Percentiles rank a stretch among this genome's conserved stretches.
These are phyloP conservation scores for Syzygium grande DNA, from an alignment of 345 rosid species.

Conservation along the genomic window DNA sequence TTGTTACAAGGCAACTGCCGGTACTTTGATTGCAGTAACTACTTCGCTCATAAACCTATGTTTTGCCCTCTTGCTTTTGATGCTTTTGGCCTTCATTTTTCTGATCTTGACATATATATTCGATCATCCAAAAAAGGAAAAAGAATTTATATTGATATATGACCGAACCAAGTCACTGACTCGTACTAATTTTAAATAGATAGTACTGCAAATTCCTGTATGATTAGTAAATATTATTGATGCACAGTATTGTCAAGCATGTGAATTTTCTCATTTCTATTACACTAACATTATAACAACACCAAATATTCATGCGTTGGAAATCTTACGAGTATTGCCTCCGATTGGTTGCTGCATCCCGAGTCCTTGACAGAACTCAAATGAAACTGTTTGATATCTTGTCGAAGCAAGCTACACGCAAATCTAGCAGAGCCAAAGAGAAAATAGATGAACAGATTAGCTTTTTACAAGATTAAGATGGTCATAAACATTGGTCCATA, in stretches of 20 bases:
- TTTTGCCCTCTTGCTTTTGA: neutral
- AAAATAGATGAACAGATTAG: neutral
- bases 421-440: slow-evolving; percentile 34
- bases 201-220: neutral
- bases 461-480: neutral
- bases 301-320: neutral
- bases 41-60: neutral
- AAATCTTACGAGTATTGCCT: slow-evolving; percentile 16
- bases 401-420: slow-evolving; percentile 70
- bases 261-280: neutral
- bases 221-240: neutral
- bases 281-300: neutral
- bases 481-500: neutral
- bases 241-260: neutral
- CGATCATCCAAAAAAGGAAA: neutral
- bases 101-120: neutral
- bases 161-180: neutral
- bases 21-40: neutral
- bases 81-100: neutral
- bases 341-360: slow-evolving; percentile 11
- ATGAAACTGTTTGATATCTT: slow-evolving; percentile 57
- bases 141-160: neutral
- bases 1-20: neutral
- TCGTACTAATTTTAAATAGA: neutral
- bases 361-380: slow-evolving; percentile 20